Evolutionary conservation across 164 flowering plant genomes (phyloP).

Genomic region (Stephania cephalantha): DNA sequence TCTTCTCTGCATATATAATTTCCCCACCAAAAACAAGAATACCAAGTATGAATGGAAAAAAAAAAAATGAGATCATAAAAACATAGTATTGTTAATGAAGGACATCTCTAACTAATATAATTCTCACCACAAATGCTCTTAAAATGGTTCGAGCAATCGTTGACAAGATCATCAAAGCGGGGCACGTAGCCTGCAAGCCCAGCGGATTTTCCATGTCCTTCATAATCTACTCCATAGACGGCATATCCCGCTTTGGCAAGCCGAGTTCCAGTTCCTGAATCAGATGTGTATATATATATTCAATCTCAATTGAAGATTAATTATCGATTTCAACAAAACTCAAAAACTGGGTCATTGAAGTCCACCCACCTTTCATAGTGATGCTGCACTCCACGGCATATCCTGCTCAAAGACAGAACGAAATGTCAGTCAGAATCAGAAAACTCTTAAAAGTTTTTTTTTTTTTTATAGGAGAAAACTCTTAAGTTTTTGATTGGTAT

Average conservation of each 20-base stretch:
- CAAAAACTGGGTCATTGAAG: neutral
- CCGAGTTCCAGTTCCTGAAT: constrained; percentile 54
- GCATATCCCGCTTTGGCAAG: constrained; percentile 73
- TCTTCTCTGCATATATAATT: constrained; percentile 32
- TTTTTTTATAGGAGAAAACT: too few species aligned
- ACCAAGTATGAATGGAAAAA: neutral
- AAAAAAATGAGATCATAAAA: neutral
- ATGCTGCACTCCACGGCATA: constrained; percentile 88
- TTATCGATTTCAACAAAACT: neutral
- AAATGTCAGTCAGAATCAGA: neutral
- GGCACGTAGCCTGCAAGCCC: constrained; percentile 57
- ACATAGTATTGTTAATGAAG: too few species aligned
- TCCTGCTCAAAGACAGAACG: constrained; percentile 23
- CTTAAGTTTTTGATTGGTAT: neutral
- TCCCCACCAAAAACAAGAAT: neutral
- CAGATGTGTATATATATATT: neutral
- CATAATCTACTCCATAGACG: constrained; percentile 73
- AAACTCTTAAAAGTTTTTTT: neutral
- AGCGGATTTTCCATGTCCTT: constrained; percentile 86
- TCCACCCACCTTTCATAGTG: constrained; percentile 68
- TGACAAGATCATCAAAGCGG: constrained; percentile 51
- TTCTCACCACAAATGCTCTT: constrained; percentile 47
- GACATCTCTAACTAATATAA: too few species aligned
- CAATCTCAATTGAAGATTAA: neutral
- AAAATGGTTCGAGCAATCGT: constrained; percentile 56